Conservation (phyloP, 1,139 yeast genomes). For the Suhomyces bokatorum region DNA sequence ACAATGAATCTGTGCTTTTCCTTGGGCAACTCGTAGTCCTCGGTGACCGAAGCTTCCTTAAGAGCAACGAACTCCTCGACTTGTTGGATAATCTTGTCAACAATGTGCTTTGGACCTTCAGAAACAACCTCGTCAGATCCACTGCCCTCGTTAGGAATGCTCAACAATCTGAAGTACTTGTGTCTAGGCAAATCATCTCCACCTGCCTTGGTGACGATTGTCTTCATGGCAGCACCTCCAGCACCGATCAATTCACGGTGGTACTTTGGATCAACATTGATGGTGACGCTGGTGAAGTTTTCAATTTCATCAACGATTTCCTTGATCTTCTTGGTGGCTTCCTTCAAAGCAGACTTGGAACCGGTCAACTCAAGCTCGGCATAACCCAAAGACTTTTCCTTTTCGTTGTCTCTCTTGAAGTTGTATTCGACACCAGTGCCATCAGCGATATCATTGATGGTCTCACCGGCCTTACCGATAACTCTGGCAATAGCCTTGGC, state of each 20-base stretch:
- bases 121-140: slow-evolving; percentile 63
- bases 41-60: slow-evolving; percentile 62
- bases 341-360: slow-evolving; percentile 73
- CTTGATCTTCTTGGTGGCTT: slow-evolving; percentile 65
- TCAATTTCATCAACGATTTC: slow-evolving; percentile 66
- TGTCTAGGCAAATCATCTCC: slow-evolving; percentile 54
- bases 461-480: slow-evolving; percentile 88
- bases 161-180: slow-evolving; percentile 59
- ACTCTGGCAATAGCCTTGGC: slow-evolving; percentile 73
- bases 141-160: slow-evolving; percentile 73
- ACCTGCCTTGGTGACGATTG: slow-evolving; percentile 78
- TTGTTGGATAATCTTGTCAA: slow-evolving; percentile 64
- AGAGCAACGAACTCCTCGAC: slow-evolving; percentile 65
- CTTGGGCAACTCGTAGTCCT: slow-evolving; percentile 61
- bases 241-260: slow-evolving; percentile 82
- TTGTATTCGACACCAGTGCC: slow-evolving; percentile 77
- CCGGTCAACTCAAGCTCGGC: slow-evolving; percentile 77
- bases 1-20: slow-evolving; percentile 76
- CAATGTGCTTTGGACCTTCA: slow-evolving; percentile 76
- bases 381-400: slow-evolving; percentile 41
- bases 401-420: slow-evolving; percentile 51
- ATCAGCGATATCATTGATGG: slow-evolving; percentile 78
- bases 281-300: slow-evolving; percentile 59
- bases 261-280: slow-evolving; percentile 76
- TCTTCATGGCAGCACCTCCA: slow-evolving; percentile 74